These are phyloP conservation scores for Bimuria novae-zelandiae DNA, from an alignment of 2,329 filamentous ascomycete species.

Conservation along the genomic window DNA sequence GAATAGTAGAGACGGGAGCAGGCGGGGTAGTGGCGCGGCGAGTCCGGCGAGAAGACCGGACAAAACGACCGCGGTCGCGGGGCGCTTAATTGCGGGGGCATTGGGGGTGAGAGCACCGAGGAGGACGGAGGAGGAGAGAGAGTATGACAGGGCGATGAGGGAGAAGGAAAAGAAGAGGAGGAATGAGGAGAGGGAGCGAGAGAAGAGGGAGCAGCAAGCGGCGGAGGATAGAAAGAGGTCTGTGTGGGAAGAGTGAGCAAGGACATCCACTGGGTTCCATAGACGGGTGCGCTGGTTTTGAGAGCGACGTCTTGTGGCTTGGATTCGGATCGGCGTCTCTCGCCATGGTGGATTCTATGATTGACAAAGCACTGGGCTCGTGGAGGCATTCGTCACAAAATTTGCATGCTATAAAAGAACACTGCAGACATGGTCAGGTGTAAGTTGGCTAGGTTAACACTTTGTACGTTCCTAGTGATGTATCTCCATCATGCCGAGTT, in stretches of 20 bases:
- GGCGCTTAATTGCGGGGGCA: constrained; percentile 85
- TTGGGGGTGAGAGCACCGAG: constrained; percentile 80
- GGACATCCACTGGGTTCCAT: background rate
- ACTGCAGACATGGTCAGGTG: too few relatives aligned
- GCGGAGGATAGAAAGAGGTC: constrained; percentile 76
- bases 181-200: constrained; percentile 72
- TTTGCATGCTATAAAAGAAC: too few relatives aligned
- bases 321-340: too few relatives aligned
- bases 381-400: too few relatives aligned
- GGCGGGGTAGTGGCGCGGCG: constrained; percentile 31
- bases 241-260: constrained; percentile 75
- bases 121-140: constrained; percentile 84
- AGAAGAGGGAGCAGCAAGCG: constrained; percentile 65
- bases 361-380: too few relatives aligned
- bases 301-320: too few relatives aligned
- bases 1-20: constrained; percentile 15
- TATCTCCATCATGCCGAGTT: too few relatives aligned
- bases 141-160: constrained; percentile 80
- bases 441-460: too few relatives aligned
- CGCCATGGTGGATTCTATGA: too few relatives aligned
- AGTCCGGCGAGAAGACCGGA: constrained; percentile 64
- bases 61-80: constrained; percentile 91
- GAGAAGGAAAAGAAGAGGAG: constrained; percentile 82
- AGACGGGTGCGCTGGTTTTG: too few relatives aligned
- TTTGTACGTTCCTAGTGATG: too few relatives aligned